phyloP scores from a whole-genome alignment of 345 rosid species.

The Pistacia vera region DNA sequence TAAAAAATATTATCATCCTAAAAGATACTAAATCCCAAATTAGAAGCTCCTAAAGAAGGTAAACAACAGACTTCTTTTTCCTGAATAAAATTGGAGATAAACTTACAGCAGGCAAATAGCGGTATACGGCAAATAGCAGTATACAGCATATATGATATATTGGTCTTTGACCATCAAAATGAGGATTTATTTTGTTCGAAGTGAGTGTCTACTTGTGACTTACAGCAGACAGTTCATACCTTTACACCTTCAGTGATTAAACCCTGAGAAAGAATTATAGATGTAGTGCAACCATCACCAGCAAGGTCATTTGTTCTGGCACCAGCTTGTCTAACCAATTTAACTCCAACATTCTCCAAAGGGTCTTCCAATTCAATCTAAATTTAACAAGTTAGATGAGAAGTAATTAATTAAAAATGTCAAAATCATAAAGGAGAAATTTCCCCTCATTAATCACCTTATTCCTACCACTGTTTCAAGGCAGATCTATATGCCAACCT shows the following conservation, averaged over 20 bases:
- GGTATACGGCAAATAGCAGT: too few relatives aligned
- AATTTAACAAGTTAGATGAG: conserved; percentile 10
- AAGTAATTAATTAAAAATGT: conserved; percentile 6
- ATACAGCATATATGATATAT: background rate
- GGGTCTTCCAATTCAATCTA: conserved; percentile 95
- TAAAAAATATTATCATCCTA: background rate
- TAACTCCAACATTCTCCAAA: conserved; percentile 93
- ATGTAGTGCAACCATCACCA: conserved; percentile 95
- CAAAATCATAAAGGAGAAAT: background rate
- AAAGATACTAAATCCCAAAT: background rate
- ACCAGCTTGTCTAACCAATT: conserved; percentile 96
- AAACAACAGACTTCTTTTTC: background rate
- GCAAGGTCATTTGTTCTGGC: conserved; percentile 93
- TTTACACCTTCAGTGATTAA: conserved; percentile 83
- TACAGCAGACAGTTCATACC: conserved; percentile 36
- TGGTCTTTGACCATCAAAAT: background rate
- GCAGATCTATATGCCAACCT: background rate
- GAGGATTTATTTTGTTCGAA: background rate
- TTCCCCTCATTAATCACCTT: background rate
- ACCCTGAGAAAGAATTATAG: conserved; percentile 90
- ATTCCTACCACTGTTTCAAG: too few relatives aligned
- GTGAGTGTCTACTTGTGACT: background rate
- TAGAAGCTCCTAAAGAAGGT: background rate
- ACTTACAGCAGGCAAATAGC: background rate
- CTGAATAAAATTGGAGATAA: background rate